phyloP scores from a whole-genome alignment of 257 asterid species.

The Fraxinus cuspidata region DNA sequence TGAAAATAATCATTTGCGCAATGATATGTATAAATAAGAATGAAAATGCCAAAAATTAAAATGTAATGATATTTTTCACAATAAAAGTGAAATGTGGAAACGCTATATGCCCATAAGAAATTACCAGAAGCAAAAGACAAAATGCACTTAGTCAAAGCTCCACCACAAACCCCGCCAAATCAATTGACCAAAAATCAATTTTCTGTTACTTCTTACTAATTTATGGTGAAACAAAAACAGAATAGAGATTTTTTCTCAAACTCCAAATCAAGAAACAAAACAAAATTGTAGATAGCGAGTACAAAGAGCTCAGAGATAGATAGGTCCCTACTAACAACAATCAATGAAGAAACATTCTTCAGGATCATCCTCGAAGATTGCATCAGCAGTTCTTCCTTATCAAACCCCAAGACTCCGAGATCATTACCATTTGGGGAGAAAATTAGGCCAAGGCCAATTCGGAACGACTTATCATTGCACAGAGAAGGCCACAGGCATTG shows the following conservation, averaged over 20 bases:
- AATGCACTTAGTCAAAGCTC: slow-evolving; percentile 33
- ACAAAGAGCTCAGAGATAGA: background rate
- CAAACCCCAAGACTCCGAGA: slow-evolving; percentile 79
- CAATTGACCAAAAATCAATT: slow-evolving; percentile 36
- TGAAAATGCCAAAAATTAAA: no score
- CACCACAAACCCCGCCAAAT: slow-evolving; percentile 61
- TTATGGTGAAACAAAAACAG: slow-evolving; percentile 9
- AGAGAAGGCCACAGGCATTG: slow-evolving; percentile 80
- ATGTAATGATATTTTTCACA: no score
- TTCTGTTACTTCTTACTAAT: slow-evolving; percentile 30
- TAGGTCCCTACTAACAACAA: background rate
- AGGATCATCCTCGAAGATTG: slow-evolving; percentile 49
- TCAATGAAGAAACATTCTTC: slow-evolving; percentile 50
- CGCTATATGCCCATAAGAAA: background rate
- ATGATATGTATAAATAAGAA: no score
- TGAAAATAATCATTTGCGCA: no score
- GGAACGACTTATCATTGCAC: slow-evolving; percentile 86
- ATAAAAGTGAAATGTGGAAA: no score
- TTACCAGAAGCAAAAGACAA: slow-evolving; percentile 12
- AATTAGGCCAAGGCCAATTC: slow-evolving; percentile 89
- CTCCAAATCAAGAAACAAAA: slow-evolving; percentile 22
- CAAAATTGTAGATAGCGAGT: background rate
- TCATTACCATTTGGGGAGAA: slow-evolving; percentile 72
- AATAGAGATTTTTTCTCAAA: slow-evolving; percentile 7
- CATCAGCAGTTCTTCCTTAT: slow-evolving; percentile 69